Conservation (phyloP, 768 basidiomycete genomes). For the Mycena chlorophos region DNA sequence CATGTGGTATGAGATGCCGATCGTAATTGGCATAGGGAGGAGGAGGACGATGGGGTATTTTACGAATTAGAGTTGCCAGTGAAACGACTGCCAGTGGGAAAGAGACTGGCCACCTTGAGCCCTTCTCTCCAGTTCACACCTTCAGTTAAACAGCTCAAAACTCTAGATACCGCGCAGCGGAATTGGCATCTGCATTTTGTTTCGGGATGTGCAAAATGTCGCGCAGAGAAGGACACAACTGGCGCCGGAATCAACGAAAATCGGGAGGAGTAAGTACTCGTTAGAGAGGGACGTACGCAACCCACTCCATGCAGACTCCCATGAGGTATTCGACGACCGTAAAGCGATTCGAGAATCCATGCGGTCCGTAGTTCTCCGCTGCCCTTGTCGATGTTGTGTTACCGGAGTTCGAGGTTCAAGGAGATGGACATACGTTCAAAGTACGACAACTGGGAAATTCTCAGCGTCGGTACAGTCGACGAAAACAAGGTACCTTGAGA, state of each 20-base stretch:
- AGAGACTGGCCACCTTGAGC: too few species aligned
- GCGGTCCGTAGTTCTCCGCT: conserved; percentile 1
- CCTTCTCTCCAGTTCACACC: too few species aligned
- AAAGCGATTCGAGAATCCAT: not conserved
- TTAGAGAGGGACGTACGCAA: not conserved
- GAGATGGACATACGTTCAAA: not conserved
- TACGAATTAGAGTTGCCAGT: too few species aligned
- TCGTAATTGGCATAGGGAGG: too few species aligned
- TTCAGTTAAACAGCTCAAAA: too few species aligned
- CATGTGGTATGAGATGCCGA: too few species aligned
- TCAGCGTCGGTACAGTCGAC: not conserved
- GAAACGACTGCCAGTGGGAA: too few species aligned
- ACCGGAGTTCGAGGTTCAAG: not conserved
- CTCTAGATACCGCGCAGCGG: too few species aligned
- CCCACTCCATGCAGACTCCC: conserved; percentile 1
- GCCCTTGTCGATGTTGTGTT: not conserved
- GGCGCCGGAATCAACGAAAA: not conserved
- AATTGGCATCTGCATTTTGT: not conserved
- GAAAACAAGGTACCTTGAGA: not conserved
- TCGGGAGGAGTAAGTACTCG: not conserved
- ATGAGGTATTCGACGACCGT: conserved; percentile 3
- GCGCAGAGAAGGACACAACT: not conserved
- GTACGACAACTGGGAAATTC: not conserved
- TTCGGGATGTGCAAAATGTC: not conserved
- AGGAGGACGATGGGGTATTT: too few species aligned